A percentile compares a stretch with the other conserved stretches of the same genome.
phyloP scores from a whole-genome alignment of 345 rosid genomes.

The Leavenworthia alabamica region DNA sequence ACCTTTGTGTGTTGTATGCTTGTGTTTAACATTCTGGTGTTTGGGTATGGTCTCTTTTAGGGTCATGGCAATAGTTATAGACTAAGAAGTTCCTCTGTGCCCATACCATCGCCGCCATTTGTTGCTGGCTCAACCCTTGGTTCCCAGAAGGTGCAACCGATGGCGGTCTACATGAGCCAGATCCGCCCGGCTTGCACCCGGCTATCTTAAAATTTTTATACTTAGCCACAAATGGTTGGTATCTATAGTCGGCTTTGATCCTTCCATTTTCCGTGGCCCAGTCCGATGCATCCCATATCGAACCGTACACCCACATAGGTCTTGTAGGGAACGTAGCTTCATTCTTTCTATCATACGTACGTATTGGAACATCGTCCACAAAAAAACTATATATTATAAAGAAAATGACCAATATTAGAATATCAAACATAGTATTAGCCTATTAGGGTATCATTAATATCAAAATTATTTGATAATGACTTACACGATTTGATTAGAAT shows the following conservation, averaged over 20 bases:
- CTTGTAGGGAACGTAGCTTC: slow-evolving; percentile 63
- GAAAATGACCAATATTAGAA: background rate
- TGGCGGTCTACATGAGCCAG: slow-evolving; percentile 46
- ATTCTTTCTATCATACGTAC: slow-evolving; percentile 59
- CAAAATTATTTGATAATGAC: slow-evolving; percentile 2
- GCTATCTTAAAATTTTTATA: slow-evolving; percentile 55
- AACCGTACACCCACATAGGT: slow-evolving; percentile 81
- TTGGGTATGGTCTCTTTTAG: slow-evolving; percentile 61
- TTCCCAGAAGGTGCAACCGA: slow-evolving; percentile 38
- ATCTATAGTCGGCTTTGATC: slow-evolving; percentile 63
- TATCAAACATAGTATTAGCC: background rate
- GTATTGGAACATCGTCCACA: slow-evolving; percentile 83
- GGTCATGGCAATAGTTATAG: slow-evolving; percentile 77
- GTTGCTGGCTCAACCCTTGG: slow-evolving; percentile 52
- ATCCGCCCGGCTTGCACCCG: slow-evolving; percentile 42
- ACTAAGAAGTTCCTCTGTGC: slow-evolving; percentile 65
- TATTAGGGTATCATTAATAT: background rate
- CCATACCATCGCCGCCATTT: slow-evolving; percentile 60
- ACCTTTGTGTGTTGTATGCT: slow-evolving; percentile 2
- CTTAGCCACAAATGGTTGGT: slow-evolving; percentile 73
- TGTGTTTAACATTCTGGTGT: slow-evolving; percentile 69
- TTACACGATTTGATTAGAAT: slow-evolving; percentile 62
- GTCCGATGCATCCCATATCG: slow-evolving; percentile 89
- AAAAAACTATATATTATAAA: slow-evolving; percentile 43
- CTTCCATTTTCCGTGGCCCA: slow-evolving; percentile 95